Evolutionary conservation across 495 filamentous ascomycete species (phyloP).

Genomic region (Aspergillus heteromorphus): DNA sequence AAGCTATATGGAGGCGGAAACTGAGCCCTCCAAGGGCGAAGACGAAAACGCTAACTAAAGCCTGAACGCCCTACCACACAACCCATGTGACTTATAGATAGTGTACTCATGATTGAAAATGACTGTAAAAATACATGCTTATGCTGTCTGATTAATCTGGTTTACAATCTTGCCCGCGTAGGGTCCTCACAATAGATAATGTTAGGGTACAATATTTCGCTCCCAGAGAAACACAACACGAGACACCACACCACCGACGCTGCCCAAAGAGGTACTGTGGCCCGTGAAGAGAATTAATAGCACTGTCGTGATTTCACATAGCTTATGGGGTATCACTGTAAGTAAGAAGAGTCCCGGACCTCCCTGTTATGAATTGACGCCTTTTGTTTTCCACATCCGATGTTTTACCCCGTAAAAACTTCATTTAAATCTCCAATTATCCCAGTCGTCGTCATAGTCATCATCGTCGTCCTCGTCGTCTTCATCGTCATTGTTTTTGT

Average conservation of each 20-base stretch:
- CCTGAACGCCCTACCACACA: neutral
- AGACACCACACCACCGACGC: neutral
- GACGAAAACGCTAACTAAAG: conserved; percentile 2
- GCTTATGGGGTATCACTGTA: conserved; percentile 41
- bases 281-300: conserved; percentile 10
- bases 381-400: conserved; percentile 12
- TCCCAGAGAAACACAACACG: neutral
- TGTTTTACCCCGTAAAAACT: conserved; percentile 12
- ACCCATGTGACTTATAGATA: neutral
- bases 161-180: conserved; percentile 2
- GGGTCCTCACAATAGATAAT: neutral
- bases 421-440: conserved; percentile 62
- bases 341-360: conserved; percentile 25
- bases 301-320: conserved; percentile 20
- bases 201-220: neutral
- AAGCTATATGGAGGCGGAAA: conserved; percentile 50
- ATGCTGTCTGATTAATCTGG: neutral
- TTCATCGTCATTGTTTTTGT: conserved; percentile 34
- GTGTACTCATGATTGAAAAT: neutral
- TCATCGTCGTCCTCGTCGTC: conserved; percentile 56
- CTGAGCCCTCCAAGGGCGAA: conserved; percentile 6
- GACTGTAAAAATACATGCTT: conserved; percentile 5
- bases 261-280: neutral
- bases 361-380: conserved; percentile 24
- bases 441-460: conserved; percentile 58